Evolutionary conservation across 2,329 filamentous ascomycete species (phyloP), one percentile per base, ranked within the genome.

Genomic region (Colletotrichum sp.): DNA sequence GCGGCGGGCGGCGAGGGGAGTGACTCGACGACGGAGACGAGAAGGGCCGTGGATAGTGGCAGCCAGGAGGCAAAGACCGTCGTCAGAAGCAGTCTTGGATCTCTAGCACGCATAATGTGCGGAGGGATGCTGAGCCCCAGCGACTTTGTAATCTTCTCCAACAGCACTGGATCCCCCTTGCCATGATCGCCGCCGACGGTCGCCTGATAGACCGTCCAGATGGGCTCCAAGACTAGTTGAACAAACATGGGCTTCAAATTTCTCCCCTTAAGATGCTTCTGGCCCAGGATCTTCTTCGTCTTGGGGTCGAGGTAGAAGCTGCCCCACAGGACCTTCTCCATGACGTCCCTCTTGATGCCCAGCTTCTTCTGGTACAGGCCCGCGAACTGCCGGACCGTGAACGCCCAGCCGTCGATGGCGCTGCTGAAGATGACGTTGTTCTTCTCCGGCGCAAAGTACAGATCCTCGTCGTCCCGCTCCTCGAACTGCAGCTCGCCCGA

Each of bases 371-470:
- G 96, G 82, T 99, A 99, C 32, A 99, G 87, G 48, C 92, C 92
- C 21, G 97, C 96, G 83, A 99, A 99, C 81, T 99, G 97, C 67
- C 96, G 92, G 66, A 98, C 93, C 0, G 97, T 99, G 81, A 99
- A 99, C 4, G 97, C 97, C 97, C 97, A 99, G n/a, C 97, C 97
- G 82, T 99, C 97, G 72, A 98, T 94, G 75, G 97, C 97, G 83
- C 96, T 99, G 87, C 95, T 96, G 84, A 99, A 99, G 78, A 99
- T 99, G 84, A 99, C 97, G 82, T 99, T 99, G 84, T 98, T 98
- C 85, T 96, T 98, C 83, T 99, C 97, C 0, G 97, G 97, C 1
- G 97, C 95, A 85, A 99, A 99, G 84, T 99, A 99, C 30, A 99
- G 93, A 83, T 98, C 96, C 83, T 99, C 96, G 81, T 99, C 97